Evolutionary conservation across 805 yeast genomes (phyloP).

Genomic region (Candida parachauliodes): DNA sequence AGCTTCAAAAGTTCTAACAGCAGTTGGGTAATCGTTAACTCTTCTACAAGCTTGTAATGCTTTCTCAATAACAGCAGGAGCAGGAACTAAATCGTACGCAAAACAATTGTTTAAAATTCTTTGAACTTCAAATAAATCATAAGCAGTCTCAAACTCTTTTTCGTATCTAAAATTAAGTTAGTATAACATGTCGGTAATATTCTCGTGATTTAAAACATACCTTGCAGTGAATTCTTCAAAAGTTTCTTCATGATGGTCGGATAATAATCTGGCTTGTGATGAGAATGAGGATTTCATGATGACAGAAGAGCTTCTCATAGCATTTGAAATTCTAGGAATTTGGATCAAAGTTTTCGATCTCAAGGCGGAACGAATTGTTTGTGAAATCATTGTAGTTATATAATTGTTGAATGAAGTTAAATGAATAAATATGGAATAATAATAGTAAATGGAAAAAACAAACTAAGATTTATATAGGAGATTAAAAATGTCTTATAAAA

Average conservation of each 20-base stretch:
- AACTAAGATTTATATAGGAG: too few species aligned
- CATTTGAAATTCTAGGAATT: conserved; percentile 23
- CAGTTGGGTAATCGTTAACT: conserved; percentile 98
- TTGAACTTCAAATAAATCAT: conserved; percentile 49
- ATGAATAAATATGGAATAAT: too few species aligned
- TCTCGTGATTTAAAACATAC: conserved; percentile 32
- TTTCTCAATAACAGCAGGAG: conserved; percentile 92
- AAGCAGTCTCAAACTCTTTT: conserved; percentile 78
- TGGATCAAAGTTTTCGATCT: conserved; percentile 30
- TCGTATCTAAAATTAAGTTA: conserved; percentile 59
- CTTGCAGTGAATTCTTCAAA: conserved; percentile 90
- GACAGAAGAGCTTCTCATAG: conserved; percentile 19
- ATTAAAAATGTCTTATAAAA: too few species aligned
- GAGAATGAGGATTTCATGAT: conserved; percentile 5
- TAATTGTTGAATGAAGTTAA: background rate
- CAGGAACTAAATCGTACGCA: conserved; percentile 97
- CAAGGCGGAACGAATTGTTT: conserved; percentile 41
- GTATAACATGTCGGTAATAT: conserved; percentile 11
- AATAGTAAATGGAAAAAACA: background rate
- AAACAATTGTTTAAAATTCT: conserved; percentile 97
- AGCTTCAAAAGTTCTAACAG: conserved; percentile 97
- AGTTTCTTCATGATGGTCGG: conserved; percentile 86
- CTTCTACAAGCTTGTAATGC: conserved; percentile 98
- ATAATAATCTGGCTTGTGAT: conserved; percentile 59
- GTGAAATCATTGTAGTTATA: conserved; percentile 32